Evolutionary conservation across 2,329 filamentous ascomycete genomes (phyloP).

Genomic region (Podosphaera xanthii): DNA sequence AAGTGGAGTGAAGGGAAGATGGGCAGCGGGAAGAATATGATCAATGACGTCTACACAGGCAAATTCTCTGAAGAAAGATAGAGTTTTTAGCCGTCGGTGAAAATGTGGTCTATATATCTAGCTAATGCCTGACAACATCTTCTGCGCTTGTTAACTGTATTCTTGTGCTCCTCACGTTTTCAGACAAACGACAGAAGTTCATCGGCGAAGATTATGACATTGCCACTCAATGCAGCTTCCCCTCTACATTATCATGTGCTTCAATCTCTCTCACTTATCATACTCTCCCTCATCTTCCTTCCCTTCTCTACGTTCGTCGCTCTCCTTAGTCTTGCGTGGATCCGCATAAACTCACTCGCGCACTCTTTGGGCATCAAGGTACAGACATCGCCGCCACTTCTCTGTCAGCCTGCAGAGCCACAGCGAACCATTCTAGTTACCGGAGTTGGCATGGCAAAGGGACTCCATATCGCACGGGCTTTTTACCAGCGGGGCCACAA

Average conservation of each 20-base stretch:
- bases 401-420: neutral
- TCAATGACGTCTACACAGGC: no score
- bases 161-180: neutral
- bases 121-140: neutral
- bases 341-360: constrained; percentile 3
- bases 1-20: no score
- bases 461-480: constrained; percentile 38
- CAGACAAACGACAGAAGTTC: neutral
- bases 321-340: neutral
- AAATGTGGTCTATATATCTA: neutral
- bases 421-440: constrained; percentile 39
- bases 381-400: neutral
- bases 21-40: no score
- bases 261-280: constrained; percentile 24
- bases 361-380: neutral
- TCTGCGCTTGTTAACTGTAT: no score
- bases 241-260: constrained; percentile 17
- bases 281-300: constrained; percentile 1
- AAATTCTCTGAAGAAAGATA: no score
- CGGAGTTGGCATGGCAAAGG: constrained; percentile 50
- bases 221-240: constrained; percentile 5
- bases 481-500: constrained; percentile 42
- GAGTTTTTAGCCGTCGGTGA: no score
- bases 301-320: constrained; percentile 4
- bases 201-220: constrained; percentile 2